Conservation (phyloP, 768 basidiomycete species). For the Termitomyces heimii region DNA sequence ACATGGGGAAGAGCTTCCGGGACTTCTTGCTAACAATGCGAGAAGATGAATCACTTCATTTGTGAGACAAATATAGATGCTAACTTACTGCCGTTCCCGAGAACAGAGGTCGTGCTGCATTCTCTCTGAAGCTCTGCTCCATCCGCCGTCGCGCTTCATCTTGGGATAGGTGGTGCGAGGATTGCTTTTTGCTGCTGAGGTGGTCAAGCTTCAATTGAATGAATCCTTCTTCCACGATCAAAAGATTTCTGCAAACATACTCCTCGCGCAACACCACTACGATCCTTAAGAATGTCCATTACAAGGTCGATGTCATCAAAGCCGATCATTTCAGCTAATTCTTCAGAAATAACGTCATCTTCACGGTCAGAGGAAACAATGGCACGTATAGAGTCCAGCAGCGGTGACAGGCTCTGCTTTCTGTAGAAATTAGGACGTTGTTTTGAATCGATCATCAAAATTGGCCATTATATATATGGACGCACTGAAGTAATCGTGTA, state of each 20-base stretch:
- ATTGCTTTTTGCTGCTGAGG: neutral
- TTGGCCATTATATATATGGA: neutral
- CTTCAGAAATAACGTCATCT: constrained; percentile 71
- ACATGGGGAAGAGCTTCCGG: constrained; percentile 80
- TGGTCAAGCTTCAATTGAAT: constrained; percentile 1
- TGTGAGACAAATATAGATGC: neutral
- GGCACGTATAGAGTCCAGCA: constrained; percentile 24
- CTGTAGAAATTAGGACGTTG: constrained; percentile 10
- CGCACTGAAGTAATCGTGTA: constrained; percentile 20
- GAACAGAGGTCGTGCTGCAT: constrained; percentile 64
- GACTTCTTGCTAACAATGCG: constrained; percentile 35
- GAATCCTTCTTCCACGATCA: neutral
- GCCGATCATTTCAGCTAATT: constrained; percentile 76
- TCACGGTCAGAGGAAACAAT: constrained; percentile 44
- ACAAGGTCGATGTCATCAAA: constrained; percentile 81
- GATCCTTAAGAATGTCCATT: constrained; percentile 59
- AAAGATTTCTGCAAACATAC: neutral
- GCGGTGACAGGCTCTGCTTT: constrained; percentile 19
- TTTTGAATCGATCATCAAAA: neutral
- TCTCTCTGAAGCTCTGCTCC: constrained; percentile 52
- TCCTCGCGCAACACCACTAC: constrained; percentile 40
- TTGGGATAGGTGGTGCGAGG: constrained; percentile 25
- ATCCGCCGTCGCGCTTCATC: constrained; percentile 54
- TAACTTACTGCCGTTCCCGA: constrained; percentile 44
- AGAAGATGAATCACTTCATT: neutral